phyloP scores from a whole-genome alignment of 2,329 filamentous ascomycete species.

The Dactylonectria estremocensis region DNA sequence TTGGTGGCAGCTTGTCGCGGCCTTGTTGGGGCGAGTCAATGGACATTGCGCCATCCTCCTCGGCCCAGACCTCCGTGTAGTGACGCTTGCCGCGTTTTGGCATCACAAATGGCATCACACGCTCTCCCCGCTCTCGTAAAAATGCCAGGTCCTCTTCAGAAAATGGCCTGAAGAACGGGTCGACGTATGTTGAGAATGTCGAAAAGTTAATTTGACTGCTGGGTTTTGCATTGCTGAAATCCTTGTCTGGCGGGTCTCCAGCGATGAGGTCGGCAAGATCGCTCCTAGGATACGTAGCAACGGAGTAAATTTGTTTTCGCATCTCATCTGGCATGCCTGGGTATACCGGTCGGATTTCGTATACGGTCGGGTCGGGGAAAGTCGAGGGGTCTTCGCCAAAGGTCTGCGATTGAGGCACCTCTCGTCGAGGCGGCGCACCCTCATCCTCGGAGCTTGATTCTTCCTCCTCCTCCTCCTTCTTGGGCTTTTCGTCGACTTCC shows the following conservation, averaged over 20 bases:
- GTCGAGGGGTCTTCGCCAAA: slow-evolving; percentile 94
- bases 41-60: slow-evolving; percentile 88
- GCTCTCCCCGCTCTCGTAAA: slow-evolving; percentile 89
- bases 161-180: slow-evolving; percentile 90
- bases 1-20: slow-evolving; percentile 79
- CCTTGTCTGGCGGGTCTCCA: slow-evolving; percentile 91
- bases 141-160: slow-evolving; percentile 96
- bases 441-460: slow-evolving; percentile 72
- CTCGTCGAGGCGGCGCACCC: slow-evolving; percentile 72
- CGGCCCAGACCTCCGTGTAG: slow-evolving; percentile 93
- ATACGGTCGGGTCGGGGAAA: slow-evolving; percentile 93
- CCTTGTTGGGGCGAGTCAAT: slow-evolving; percentile 76
- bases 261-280: slow-evolving; percentile 90
- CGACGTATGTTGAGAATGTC: slow-evolving; percentile 93
- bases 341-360: slow-evolving; percentile 86
- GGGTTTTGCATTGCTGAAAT: slow-evolving; percentile 95
- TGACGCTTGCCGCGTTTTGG: slow-evolving; percentile 87
- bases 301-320: slow-evolving; percentile 89
- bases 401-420: slow-evolving; percentile 84
- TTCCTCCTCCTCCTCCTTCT: slow-evolving; percentile 56
- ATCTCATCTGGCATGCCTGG: slow-evolving; percentile 88
- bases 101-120: slow-evolving; percentile 86
- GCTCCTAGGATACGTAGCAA: slow-evolving; percentile 84
- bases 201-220: slow-evolving; percentile 94
- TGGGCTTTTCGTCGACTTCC: slow-evolving; percentile 70